Percentiles rank a stretch among this genome's conserved stretches.
Evolutionary conservation across 2,329 filamentous ascomycete species (phyloP).

Genomic region (Botrytis aclada): DNA sequence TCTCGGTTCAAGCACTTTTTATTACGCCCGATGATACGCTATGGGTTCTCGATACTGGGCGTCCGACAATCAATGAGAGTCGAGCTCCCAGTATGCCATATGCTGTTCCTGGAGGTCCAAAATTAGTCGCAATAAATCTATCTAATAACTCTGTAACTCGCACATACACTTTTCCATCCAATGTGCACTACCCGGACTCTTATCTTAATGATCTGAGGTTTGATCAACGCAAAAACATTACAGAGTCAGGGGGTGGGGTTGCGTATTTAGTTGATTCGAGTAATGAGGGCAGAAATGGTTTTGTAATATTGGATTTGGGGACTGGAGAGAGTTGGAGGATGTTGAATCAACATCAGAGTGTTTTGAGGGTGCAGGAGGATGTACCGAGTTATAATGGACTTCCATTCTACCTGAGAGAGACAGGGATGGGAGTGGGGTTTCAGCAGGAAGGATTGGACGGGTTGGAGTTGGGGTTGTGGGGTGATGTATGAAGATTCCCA

Average conservation of each 20-base stretch:
- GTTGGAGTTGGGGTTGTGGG: slow-evolving; percentile 34
- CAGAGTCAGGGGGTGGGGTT: slow-evolving; percentile 42
- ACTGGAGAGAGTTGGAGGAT: slow-evolving; percentile 44
- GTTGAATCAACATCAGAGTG: slow-evolving; percentile 24
- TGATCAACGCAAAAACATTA: slow-evolving; percentile 43
- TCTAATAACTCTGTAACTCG: slow-evolving; percentile 36
- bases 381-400: slow-evolving; percentile 36
- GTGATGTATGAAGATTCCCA: slow-evolving; percentile 28
- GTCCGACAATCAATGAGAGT: slow-evolving; percentile 38
- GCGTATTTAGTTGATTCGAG: slow-evolving; percentile 47
- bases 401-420: slow-evolving; percentile 35
- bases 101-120: slow-evolving; percentile 46
- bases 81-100: slow-evolving; percentile 43
- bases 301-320: slow-evolving; percentile 45
- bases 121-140: slow-evolving; percentile 39
- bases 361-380: background rate
- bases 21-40: slow-evolving; percentile 45
- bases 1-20: slow-evolving; percentile 46
- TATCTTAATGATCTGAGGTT: slow-evolving; percentile 49
- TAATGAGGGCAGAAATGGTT: slow-evolving; percentile 46
- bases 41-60: slow-evolving; percentile 42
- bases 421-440: slow-evolving; percentile 32
- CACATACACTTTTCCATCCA: slow-evolving; percentile 44
- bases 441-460: slow-evolving; percentile 39
- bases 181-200: slow-evolving; percentile 45